A percentile compares a stretch with the other conserved stretches of the same genome.
phyloP scores from a whole-genome alignment of 2,329 filamentous ascomycete genomes.

The Calonectria henricotiae region DNA sequence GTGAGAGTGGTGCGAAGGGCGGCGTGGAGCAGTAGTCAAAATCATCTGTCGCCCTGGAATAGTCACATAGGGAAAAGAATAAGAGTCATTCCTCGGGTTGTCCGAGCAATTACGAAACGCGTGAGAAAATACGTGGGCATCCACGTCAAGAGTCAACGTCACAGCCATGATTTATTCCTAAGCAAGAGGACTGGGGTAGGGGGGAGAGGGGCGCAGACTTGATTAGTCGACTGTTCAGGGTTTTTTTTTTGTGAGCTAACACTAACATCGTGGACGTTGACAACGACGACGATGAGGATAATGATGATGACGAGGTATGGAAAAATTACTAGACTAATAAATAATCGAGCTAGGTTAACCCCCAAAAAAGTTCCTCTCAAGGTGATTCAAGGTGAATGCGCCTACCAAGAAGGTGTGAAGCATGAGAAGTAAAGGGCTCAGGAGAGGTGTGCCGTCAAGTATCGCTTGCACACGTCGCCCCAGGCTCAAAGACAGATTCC shows the following conservation, averaged over 20 bases:
- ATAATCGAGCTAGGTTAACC: neutral
- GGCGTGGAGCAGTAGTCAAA: constrained; percentile 5
- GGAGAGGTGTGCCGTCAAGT: constrained; percentile 6
- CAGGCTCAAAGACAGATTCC: constrained; percentile 25
- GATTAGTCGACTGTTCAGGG: constrained; percentile 13
- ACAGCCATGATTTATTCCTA: constrained; percentile 32
- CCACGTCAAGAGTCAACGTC: constrained; percentile 48
- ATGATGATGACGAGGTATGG: constrained; percentile 5
- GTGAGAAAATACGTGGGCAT: constrained; percentile 45
- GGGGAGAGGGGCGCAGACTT: constrained; percentile 14
- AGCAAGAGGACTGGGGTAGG: constrained; percentile 6
- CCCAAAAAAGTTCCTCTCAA: neutral
- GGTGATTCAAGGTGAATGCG: neutral
- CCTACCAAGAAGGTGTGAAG: neutral
- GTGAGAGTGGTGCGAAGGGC: constrained; percentile 17
- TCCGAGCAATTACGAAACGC: constrained; percentile 33
- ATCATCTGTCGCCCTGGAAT: constrained; percentile 10
- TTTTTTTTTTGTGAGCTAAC: constrained; percentile 18
- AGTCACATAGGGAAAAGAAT: constrained; percentile 4
- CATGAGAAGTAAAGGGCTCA: constrained; percentile 4
- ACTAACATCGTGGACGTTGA: constrained; percentile 8
- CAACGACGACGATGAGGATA: neutral
- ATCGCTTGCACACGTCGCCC: constrained; percentile 26
- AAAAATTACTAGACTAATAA: neutral
- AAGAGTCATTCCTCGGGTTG: constrained; percentile 32